Evolutionary conservation across 208 protist species (phyloP).

Genomic region (Trypanosoma conorhini): DNA sequence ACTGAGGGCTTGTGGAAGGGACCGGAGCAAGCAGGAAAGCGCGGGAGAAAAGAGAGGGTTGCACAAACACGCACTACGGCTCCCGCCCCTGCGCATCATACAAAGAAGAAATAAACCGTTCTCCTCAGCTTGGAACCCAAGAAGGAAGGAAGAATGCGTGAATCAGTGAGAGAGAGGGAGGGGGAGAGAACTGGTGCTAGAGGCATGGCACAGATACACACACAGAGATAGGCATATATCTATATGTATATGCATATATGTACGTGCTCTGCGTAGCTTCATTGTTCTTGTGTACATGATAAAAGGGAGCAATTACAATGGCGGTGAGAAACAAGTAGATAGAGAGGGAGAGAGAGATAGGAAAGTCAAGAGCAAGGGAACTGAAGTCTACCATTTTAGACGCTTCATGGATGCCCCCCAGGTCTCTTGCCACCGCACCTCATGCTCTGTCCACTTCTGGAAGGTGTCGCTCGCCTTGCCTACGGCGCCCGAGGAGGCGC

Average conservation of each 20-base stretch:
- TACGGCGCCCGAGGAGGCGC: conserved; percentile 41
- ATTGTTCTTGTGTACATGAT: conserved; percentile 4
- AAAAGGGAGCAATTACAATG: background rate
- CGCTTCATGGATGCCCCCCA: conserved; percentile 60
- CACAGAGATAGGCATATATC: conserved; percentile 2
- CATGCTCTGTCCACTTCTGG: conserved; percentile 48
- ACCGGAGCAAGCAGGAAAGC: background rate
- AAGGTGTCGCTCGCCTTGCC: conserved; percentile 48
- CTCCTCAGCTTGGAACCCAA: background rate
- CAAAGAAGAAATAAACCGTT: background rate
- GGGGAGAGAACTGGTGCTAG: background rate
- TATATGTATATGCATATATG: no score
- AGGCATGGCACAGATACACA: background rate
- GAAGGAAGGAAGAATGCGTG: background rate
- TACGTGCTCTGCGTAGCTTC: no score
- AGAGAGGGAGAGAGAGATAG: no score
- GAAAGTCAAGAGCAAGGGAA: no score
- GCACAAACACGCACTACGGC: background rate
- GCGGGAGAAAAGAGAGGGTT: background rate
- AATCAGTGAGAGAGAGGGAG: background rate
- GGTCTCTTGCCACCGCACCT: conserved; percentile 52
- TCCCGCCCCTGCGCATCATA: background rate
- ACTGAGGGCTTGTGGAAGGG: background rate
- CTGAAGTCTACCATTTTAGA: conserved; percentile 24
- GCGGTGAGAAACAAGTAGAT: no score